Evolutionary conservation across 2,329 filamentous ascomycete genomes (phyloP).

Genomic region (Grosmannia huntii): DNA sequence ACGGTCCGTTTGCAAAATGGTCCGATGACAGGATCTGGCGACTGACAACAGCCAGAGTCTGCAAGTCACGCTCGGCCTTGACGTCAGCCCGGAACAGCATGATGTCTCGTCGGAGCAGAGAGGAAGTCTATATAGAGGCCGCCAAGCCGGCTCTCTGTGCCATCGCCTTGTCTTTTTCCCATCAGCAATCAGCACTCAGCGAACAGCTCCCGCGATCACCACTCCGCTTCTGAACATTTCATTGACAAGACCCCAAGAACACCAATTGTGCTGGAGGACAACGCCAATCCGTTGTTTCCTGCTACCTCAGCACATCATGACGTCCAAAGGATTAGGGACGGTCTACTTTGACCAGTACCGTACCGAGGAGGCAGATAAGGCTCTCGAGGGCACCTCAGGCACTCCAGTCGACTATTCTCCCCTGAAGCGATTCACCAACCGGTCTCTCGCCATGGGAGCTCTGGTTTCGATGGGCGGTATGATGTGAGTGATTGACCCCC

Average conservation of each 20-base stretch:
- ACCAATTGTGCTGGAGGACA: background rate
- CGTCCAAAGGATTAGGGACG: background rate
- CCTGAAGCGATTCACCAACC: slow-evolving; percentile 5
- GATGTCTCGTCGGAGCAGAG: background rate
- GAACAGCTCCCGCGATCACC: background rate
- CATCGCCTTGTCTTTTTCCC: background rate
- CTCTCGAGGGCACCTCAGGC: background rate
- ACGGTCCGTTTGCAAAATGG: background rate
- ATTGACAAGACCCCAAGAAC: background rate
- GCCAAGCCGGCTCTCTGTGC: background rate
- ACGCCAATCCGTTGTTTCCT: background rate
- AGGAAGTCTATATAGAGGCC: background rate
- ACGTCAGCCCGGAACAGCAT: background rate
- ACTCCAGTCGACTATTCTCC: slow-evolving; percentile 9
- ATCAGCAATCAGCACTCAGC: background rate
- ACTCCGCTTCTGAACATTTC: background rate
- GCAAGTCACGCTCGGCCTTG: background rate
- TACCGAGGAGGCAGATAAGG: slow-evolving; percentile 5
- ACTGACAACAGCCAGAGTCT: background rate
- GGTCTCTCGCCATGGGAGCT: slow-evolving; percentile 6
- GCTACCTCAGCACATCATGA: background rate
- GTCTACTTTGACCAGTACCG: slow-evolving; percentile 8
- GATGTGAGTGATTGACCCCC: slow-evolving; percentile 1
- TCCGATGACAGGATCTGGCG: background rate
- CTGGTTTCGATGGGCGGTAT: slow-evolving; percentile 12